phyloP scores from a whole-genome alignment of 2,329 filamentous ascomycete genomes.

The Cryoendolithus antarcticus region DNA sequence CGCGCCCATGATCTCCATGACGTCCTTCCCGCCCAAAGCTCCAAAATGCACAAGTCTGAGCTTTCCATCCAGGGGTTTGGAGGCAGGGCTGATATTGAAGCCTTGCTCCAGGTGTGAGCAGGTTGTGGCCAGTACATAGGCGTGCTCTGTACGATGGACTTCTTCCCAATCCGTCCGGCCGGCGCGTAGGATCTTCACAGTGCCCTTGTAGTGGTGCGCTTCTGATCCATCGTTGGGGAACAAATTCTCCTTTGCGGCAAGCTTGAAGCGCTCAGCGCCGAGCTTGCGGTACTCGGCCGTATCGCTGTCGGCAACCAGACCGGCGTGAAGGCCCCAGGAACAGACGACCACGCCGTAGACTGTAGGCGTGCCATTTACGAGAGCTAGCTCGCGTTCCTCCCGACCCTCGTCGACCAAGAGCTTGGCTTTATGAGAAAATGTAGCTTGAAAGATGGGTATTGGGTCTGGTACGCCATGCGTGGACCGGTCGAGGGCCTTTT shows the following conservation, averaged over 20 bases:
- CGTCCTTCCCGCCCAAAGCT: conserved; percentile 48
- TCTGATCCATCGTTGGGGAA: conserved; percentile 39
- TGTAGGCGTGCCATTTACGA: conserved; percentile 20
- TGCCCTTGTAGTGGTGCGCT: conserved; percentile 46
- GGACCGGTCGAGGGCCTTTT: too few relatives aligned
- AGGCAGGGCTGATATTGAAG: conserved; percentile 69
- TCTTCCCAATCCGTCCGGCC: conserved; percentile 18
- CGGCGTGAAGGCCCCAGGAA: conserved; percentile 82
- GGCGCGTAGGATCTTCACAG: conserved; percentile 32
- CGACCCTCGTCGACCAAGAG: conserved; percentile 33
- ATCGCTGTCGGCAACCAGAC: conserved; percentile 82
- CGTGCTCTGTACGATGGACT: conserved; percentile 42
- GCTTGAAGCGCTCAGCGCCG: conserved; percentile 66
- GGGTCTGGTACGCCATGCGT: conserved; percentile 7
- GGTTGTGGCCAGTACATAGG: conserved; percentile 63
- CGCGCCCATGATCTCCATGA: conserved; percentile 63
- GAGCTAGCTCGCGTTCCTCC: conserved; percentile 26
- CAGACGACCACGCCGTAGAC: conserved; percentile 69
- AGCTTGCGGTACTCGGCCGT: conserved; percentile 66
- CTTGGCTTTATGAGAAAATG: conserved; percentile 33
- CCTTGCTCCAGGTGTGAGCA: conserved; percentile 71
- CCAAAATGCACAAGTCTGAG: conserved; percentile 67
- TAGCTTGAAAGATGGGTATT: conserved; percentile 32
- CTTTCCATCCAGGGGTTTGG: conserved; percentile 56
- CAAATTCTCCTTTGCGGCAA: conserved; percentile 71